Conservation (phyloP, 441 rosid genomes). For the Euphorbia corollata region DNA sequence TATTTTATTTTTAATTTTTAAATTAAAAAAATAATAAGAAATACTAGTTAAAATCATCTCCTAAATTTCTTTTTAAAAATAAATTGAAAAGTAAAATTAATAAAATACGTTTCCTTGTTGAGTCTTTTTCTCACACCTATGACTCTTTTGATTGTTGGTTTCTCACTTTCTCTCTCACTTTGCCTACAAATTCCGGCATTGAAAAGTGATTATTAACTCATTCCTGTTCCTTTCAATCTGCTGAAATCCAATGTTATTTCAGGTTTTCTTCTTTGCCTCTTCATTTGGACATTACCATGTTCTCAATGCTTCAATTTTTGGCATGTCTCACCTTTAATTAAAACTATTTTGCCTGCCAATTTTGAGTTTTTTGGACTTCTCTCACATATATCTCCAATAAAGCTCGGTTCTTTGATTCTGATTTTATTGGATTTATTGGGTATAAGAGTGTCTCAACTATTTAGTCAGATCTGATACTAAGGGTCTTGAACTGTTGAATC, state of each 20-base stretch:
- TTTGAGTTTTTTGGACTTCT: not conserved
- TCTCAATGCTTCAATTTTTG: conserved; percentile 4
- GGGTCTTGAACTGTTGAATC: not conserved
- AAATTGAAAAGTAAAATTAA: too few relatives aligned
- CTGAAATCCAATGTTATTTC: not conserved
- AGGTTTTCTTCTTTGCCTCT: conserved; percentile 1
- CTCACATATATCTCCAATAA: not conserved
- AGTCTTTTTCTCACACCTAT: too few relatives aligned
- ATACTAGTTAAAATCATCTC: too few relatives aligned
- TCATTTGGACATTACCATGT: not conserved
- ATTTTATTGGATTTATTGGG: conserved; percentile 1
- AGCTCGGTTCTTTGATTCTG: conserved; percentile 12
- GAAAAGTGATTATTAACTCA: not conserved
- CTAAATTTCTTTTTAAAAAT: too few relatives aligned
- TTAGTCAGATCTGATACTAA: conserved; percentile 21
- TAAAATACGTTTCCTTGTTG: too few relatives aligned
- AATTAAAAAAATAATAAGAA: too few relatives aligned
- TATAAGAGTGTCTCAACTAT: conserved; percentile 9
- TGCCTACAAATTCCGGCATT: conserved; percentile 9
- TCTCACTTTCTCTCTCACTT: not conserved
- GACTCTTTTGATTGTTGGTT: not conserved
- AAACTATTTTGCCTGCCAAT: not conserved
- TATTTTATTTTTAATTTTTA: too few relatives aligned
- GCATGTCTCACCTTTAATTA: not conserved
- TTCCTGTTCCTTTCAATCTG: not conserved